Base-by-base conservation (phyloP, 2,329 filamentous ascomycete species). In the Colletotrichum lentis region DNA sequence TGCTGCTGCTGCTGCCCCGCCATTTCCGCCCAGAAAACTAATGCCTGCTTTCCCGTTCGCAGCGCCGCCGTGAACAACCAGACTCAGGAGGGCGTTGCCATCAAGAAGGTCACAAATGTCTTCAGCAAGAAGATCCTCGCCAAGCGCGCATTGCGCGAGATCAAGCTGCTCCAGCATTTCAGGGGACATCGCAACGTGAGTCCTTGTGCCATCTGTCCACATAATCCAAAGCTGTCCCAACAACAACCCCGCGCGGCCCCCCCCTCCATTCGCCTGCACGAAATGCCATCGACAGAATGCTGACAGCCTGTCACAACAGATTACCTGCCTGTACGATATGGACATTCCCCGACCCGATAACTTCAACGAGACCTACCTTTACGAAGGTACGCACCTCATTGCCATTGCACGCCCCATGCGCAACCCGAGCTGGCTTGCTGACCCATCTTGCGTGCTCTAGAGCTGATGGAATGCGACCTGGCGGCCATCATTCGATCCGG, bases 21-120 rank as follows among this genome's bases (percentile, higher is more conserved):
- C 69, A 66, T 71, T 31, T 61, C 41, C 55, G 57, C 53, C 64
- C 52, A 62, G 41, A 62, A 70, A 57, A 60, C 67, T 71, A 60
- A 68, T 64, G 53, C 55, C 47, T 49, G 46, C 20, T 50, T 39
- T 35, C 35, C 41, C 54, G 53, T 46, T 50, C 37, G 43, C 78
- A 97, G 94, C 81, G 95, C 96, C 69, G 96, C 96, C 64, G 92
- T 93, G 73, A 97, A 98, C 85, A 90, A 89, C 78, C 89, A 94
- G 80, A 96, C 92, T 39, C 91, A 89, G 76, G 96, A 99, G 79
- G 94, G 95, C 47, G 94, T 99, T 71, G 96, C 96, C 75, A 96
- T 99, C 85, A 99, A 99, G 83, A 99, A 99, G 83, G 93, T 99
- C 79, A 99, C 96, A 84, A 99, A 99, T 91, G 95, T 99, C 75